These are phyloP conservation scores for Euphorbia pulcherrima DNA, from an alignment of 345 rosid genomes.

Conservation along the genomic window DNA sequence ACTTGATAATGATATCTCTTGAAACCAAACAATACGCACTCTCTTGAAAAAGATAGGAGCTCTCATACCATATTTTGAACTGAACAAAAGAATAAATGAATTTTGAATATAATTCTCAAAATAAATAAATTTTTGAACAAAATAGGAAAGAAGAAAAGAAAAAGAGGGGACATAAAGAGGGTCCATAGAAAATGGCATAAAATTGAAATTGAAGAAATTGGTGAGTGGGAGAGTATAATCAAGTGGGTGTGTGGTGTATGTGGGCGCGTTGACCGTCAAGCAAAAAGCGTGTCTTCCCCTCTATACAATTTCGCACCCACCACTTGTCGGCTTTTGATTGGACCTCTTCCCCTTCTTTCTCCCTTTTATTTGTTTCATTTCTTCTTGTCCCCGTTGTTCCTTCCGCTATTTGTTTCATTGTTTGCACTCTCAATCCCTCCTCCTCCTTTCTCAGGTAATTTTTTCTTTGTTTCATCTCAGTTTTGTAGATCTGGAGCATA, in stretches of 20 bases:
- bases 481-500: background rate
- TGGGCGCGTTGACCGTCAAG: conserved; percentile 32
- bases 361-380: background rate
- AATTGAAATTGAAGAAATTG: background rate
- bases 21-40: too few species aligned
- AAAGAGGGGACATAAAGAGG: background rate
- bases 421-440: background rate
- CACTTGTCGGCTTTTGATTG: conserved; percentile 38
- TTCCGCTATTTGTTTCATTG: background rate
- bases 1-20: too few species aligned
- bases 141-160: background rate
- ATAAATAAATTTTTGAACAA: background rate
- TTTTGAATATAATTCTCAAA: background rate
- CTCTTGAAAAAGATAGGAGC: too few species aligned
- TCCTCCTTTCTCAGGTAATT: background rate
- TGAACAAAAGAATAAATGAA: background rate
- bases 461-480: background rate
- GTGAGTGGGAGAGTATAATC: background rate
- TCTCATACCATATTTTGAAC: too few species aligned
- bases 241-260: background rate
- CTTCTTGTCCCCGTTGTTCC: background rate
- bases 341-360: conserved; percentile 13
- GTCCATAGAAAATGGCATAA: too few species aligned
- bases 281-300: conserved; percentile 22
- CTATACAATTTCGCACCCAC: conserved; percentile 1